A percentile compares a stretch with the other conserved stretches of the same genome.
These are phyloP conservation scores for Murraya koenigii DNA, from an alignment of 345 rosid genomes.

Conservation along the genomic window DNA sequence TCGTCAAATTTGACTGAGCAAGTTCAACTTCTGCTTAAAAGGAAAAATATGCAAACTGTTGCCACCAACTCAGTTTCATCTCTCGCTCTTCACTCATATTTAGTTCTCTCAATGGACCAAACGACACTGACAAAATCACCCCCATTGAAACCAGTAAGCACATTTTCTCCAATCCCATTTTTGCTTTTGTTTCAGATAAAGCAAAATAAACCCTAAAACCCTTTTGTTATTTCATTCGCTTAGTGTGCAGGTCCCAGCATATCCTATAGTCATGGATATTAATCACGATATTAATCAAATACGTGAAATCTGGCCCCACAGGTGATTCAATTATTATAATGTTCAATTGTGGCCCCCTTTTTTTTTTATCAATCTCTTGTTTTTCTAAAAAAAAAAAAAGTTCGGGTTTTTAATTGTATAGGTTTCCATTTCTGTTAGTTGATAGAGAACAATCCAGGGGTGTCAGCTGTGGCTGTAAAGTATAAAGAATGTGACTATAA, in stretches of 20 bases:
- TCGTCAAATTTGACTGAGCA: background rate
- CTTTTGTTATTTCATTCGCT: background rate
- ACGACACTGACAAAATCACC: background rate
- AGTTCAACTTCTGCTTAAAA: background rate
- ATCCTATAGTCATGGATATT: constrained; percentile 79
- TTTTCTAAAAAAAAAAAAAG: no score
- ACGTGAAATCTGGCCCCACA: constrained; percentile 80
- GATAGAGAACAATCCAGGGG: constrained; percentile 96
- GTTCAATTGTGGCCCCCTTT: background rate
- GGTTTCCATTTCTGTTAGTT: constrained; percentile 92
- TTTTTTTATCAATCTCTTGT: background rate
- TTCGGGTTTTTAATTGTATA: no score
- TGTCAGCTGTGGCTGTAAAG: constrained; percentile 89
- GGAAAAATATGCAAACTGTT: background rate
- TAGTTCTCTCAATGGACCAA: constrained; percentile 7
- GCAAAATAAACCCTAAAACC: background rate
- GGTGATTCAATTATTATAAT: constrained; percentile 24
- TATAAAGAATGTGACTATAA: constrained; percentile 90
- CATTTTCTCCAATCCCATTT: background rate
- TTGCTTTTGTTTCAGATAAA: background rate
- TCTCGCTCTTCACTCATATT: background rate
- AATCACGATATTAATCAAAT: constrained; percentile 90
- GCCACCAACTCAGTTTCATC: background rate
- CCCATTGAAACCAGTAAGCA: constrained; percentile 3
- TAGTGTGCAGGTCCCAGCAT: constrained; percentile 47